Evolutionary conservation across 1,284 basidiomycete genomes (phyloP).

Genomic region (Volvariella surrecta): DNA sequence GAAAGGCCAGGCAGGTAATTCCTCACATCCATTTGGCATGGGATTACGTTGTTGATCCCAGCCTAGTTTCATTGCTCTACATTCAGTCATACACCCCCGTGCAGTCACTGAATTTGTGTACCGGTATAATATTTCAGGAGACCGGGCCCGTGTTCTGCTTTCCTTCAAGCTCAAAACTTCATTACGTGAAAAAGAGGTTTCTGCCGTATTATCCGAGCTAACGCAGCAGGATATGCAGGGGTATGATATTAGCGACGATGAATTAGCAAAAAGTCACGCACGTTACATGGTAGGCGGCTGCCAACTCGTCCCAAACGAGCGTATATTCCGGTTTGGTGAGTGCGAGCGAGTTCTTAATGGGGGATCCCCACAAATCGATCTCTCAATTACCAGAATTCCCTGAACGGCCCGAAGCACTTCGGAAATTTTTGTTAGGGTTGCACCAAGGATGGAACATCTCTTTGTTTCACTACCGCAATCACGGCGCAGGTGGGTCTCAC

Average conservation of each 20-base stretch:
- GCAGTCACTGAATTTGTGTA: slow-evolving; percentile 98
- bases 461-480: slow-evolving; percentile 96
- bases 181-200: slow-evolving; percentile 61
- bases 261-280: slow-evolving; percentile 92
- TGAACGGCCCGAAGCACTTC: slow-evolving; percentile 87
- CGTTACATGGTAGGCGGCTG: slow-evolving; percentile 93
- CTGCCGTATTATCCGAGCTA: slow-evolving; percentile 55
- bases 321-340: slow-evolving; percentile 90
- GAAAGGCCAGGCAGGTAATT: slow-evolving; percentile 80
- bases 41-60: slow-evolving; percentile 7
- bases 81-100: slow-evolving; percentile 84
- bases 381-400: slow-evolving; percentile 74
- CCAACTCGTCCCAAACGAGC: slow-evolving; percentile 71
- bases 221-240: slow-evolving; percentile 70
- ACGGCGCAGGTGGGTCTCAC: slow-evolving; percentile 76
- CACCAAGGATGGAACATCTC: slow-evolving; percentile 91
- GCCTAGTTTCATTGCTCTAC: slow-evolving; percentile 78
- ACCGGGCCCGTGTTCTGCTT: slow-evolving; percentile 79
- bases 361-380: slow-evolving; percentile 5
- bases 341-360: slow-evolving; percentile 11
- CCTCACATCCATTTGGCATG: not conserved
- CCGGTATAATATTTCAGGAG: slow-evolving; percentile 61
- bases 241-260: slow-evolving; percentile 88
- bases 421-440: slow-evolving; percentile 81
- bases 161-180: slow-evolving; percentile 81